Conservation (phyloP, 129 eudicot species). For the Saposhnikovia divaricata region DNA sequence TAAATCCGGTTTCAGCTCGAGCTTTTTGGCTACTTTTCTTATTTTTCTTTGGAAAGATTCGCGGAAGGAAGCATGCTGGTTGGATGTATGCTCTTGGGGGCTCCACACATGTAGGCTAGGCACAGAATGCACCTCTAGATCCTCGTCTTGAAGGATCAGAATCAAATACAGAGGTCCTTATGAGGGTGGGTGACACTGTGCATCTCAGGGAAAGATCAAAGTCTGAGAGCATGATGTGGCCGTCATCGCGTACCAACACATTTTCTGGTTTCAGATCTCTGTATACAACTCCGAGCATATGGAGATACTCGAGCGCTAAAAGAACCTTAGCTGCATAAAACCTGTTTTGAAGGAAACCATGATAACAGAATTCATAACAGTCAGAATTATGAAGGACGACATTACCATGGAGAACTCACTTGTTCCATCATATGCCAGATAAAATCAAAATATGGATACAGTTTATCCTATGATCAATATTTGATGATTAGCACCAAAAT, state of each 20-base stretch:
- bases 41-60: constrained; percentile 19
- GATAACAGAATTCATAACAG: neutral
- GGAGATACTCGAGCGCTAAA: constrained; percentile 28
- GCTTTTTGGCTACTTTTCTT: constrained; percentile 13
- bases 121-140: constrained; percentile 23
- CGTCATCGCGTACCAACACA: constrained; percentile 29
- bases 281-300: constrained; percentile 29
- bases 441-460: neutral
- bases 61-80: constrained; percentile 32
- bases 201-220: constrained; percentile 29
- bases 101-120: constrained; percentile 26
- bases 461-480: neutral
- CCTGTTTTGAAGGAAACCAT: constrained; percentile 9
- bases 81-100: constrained; percentile 30
- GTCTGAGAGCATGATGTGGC: constrained; percentile 32
- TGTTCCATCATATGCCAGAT: neutral
- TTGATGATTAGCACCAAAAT: neutral
- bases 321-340: constrained; percentile 29
- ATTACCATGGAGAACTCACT: neutral
- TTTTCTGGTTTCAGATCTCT: constrained; percentile 31
- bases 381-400: neutral
- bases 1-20: constrained; percentile 9
- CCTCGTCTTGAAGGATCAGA: constrained; percentile 17
- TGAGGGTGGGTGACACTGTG: constrained; percentile 24
- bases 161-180: constrained; percentile 14